These are phyloP conservation scores for Talaromyces stipitatus DNA, from an alignment of 495 filamentous ascomycete species.

Conservation along the genomic window DNA sequence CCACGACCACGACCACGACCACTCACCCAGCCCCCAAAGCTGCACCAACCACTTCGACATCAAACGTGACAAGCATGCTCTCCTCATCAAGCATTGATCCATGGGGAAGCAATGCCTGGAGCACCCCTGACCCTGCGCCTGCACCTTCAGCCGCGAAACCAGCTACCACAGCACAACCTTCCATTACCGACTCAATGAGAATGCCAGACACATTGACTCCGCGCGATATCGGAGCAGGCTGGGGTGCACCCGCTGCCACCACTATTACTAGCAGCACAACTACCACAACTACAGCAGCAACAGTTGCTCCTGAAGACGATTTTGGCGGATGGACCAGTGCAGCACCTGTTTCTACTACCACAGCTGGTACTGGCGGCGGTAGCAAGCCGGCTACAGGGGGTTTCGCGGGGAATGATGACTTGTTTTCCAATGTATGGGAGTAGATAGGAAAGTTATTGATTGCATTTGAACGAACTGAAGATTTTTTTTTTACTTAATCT, in stretches of 20 bases:
- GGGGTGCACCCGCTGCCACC: constrained; percentile 36
- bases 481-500: too few species aligned
- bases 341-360: constrained; percentile 41
- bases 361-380: constrained; percentile 17
- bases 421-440: constrained; percentile 94
- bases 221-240: constrained; percentile 45
- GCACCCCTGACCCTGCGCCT: constrained; percentile 33
- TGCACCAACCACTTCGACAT: constrained; percentile 26
- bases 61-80: constrained; percentile 21
- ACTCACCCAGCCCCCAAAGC: constrained; percentile 39
- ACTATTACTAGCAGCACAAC: constrained; percentile 16
- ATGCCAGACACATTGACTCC: constrained; percentile 38
- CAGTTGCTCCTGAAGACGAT: constrained; percentile 77
- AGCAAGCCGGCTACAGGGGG: constrained; percentile 49
- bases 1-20: constrained; percentile 3
- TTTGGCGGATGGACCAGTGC: constrained; percentile 90
- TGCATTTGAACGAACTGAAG: background rate
- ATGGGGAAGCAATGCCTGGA: constrained; percentile 46
- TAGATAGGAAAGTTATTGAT: constrained; percentile 24
- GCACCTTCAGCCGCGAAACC: constrained; percentile 5
- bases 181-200: constrained; percentile 37
- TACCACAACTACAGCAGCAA: constrained; percentile 42
- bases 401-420: constrained; percentile 66
- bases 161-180: constrained; percentile 10
- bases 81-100: constrained; percentile 34